Base-by-base conservation (phyloP, 1,284 basidiomycete genomes). In the Takashimella tepidaria region DNA sequence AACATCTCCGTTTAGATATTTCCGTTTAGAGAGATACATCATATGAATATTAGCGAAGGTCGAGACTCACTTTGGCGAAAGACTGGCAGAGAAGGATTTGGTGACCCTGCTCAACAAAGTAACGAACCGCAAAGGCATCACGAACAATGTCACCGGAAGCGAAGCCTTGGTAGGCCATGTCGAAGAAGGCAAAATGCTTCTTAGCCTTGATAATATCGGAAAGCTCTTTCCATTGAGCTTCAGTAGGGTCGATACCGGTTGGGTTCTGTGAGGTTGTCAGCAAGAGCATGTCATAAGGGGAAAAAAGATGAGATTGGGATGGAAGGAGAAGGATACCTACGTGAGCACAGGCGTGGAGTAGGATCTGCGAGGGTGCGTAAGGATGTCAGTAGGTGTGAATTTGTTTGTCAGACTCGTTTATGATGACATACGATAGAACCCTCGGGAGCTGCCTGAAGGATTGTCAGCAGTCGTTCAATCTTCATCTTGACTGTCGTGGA, bases 221-320 rank as follows among this genome's bases (percentile, higher is more conserved):
- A 56, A 99, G 86, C 76, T 92, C 84, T 61, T 82, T 82, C 96
- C 96, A 99, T 79, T 98, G 93, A 51, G 84, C 86, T 43, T 82
- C 82, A 10, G 92, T 97, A 24, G 92, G 95, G 79, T 99, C 96
- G 60, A 98, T 84, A 63, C 96, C 92, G 44, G 95, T 97, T 3
- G 96, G 96, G 79, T 99, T 99, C 82, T 98, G n/a, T n/a, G 92
- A n/a, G 92, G 31, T 8, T 8, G 90, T 76, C 92, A 96, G 3
- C 41, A 13, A 16, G 12, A 10, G 6, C 41, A 26, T 40, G 16
- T n/a, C n/a, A n/a, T n/a, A n/a, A n/a, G n/a, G n/a, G n/a, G n/a
- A n/a, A n/a, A n/a, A n/a, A n/a, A n/a, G n/a, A n/a, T n/a, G n/a
- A n/a, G n/a, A n/a, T n/a, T n/a, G n/a, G n/a, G n/a, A n/a, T n/a